phyloP scores from a whole-genome alignment of 2,329 filamentous ascomycete genomes.

The Dothiorella sarmentorum region DNA sequence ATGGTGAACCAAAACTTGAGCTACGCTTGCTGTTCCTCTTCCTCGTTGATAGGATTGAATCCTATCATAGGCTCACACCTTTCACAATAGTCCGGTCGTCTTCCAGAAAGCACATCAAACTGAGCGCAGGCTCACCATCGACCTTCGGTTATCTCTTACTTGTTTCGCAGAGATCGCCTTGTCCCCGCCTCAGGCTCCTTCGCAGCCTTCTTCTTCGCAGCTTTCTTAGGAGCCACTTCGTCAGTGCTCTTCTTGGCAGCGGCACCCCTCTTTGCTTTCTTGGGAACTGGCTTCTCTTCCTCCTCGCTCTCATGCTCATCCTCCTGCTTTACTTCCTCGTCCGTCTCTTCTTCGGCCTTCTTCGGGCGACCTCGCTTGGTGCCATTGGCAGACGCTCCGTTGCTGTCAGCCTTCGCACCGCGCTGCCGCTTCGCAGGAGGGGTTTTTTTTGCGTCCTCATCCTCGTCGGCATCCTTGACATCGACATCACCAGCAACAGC shows the following conservation, averaged over 20 bases:
- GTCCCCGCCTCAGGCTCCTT: slow-evolving; percentile 1
- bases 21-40: neutral
- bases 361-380: slow-evolving; percentile 1
- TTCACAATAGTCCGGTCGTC: no score
- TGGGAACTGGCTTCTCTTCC: neutral
- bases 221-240: slow-evolving; percentile 16
- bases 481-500: slow-evolving; percentile 53
- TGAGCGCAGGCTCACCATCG: no score
- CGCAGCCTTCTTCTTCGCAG: neutral
- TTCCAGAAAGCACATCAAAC: no score
- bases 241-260: slow-evolving; percentile 9
- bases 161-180: slow-evolving; percentile 8
- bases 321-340: slow-evolving; percentile 10
- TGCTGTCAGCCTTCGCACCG: neutral
- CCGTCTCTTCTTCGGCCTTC: slow-evolving; percentile 7
- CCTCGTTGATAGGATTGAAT: no score
- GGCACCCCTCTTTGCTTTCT: slow-evolving; percentile 3
- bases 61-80: no score
- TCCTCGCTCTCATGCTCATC: neutral
- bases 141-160: no score
- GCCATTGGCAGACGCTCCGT: neutral
- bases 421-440: slow-evolving; percentile 26
- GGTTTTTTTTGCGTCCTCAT: slow-evolving; percentile 25
- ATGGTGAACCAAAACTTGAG: neutral
- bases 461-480: slow-evolving; percentile 30